Evolutionary conservation across 495 filamentous ascomycete species (phyloP).

Genomic region (Talaromyces thailandensis): DNA sequence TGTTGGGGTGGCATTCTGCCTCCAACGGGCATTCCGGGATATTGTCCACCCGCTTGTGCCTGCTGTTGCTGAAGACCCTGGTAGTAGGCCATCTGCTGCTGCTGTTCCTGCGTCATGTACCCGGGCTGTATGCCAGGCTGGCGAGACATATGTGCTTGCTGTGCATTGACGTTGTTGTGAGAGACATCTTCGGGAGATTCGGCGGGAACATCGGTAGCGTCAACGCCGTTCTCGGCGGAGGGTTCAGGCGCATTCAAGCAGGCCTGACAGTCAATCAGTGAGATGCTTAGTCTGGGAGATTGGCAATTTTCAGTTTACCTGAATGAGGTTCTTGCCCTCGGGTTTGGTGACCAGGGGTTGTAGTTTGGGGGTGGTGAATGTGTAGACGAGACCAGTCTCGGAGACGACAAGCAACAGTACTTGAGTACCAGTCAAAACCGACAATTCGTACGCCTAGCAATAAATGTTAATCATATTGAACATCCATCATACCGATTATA

Average conservation of each 20-base stretch:
- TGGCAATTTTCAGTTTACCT: slow-evolving; percentile 52
- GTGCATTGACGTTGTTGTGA: slow-evolving; percentile 43
- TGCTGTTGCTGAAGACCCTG: slow-evolving; percentile 47
- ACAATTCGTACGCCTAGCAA: slow-evolving; percentile 86
- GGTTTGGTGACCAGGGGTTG: slow-evolving; percentile 98
- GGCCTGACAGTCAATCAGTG: slow-evolving; percentile 45
- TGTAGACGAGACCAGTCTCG: slow-evolving; percentile 97
- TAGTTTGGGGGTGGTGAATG: slow-evolving; percentile 98
- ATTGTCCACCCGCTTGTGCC: slow-evolving; percentile 46
- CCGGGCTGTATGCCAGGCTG: slow-evolving; percentile 39
- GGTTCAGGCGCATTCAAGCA: slow-evolving; percentile 96
- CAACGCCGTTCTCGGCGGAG: slow-evolving; percentile 83
- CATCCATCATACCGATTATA: background rate
- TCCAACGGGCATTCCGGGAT: slow-evolving; percentile 46
- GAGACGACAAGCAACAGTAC: slow-evolving; percentile 96
- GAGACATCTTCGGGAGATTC: slow-evolving; percentile 49
- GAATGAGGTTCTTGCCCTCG: slow-evolving; percentile 98
- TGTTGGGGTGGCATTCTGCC: slow-evolving; percentile 47
- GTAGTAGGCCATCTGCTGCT: slow-evolving; percentile 51
- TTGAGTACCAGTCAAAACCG: slow-evolving; percentile 95
- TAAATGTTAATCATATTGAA: background rate
- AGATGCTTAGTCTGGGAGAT: background rate
- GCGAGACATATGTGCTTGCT: slow-evolving; percentile 42
- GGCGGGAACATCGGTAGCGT: slow-evolving; percentile 47
- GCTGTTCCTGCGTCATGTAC: slow-evolving; percentile 49